Evolutionary conservation across 768 basidiomycete genomes (phyloP).

Genomic region (Lanmaoa pseudosensibilis): DNA sequence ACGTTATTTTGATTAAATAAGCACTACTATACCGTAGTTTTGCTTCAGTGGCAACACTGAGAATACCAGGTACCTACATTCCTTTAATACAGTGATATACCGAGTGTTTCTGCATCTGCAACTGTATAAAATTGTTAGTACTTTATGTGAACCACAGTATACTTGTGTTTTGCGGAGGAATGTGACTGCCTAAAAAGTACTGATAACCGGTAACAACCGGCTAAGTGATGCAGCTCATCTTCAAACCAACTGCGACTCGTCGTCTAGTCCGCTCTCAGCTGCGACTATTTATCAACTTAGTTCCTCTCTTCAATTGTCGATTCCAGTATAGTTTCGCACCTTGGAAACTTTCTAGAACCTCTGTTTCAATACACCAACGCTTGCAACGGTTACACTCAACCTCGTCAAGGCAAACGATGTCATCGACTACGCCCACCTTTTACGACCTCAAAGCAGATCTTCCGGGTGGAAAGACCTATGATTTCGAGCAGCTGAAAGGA

Average conservation of each 20-base stretch:
- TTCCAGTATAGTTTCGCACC: background rate
- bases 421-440: conserved; percentile 42
- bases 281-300: background rate
- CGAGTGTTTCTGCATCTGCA: too few species aligned
- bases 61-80: too few species aligned
- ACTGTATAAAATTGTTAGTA: background rate
- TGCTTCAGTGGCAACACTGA: too few species aligned
- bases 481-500: conserved; percentile 70
- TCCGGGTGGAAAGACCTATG: conserved; percentile 53
- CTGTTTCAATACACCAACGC: background rate
- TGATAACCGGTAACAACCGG: background rate
- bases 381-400: conserved; percentile 13
- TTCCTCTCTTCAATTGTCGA: background rate
- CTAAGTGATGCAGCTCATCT: conserved; percentile 1
- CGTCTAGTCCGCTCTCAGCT: background rate
- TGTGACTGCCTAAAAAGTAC: background rate
- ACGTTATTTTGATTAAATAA: too few species aligned
- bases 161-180: too few species aligned
- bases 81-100: too few species aligned
- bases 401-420: conserved; percentile 22
- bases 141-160: background rate
- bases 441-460: conserved; percentile 68
- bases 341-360: background rate
- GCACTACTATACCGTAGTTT: too few species aligned
- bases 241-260: conserved; percentile 1